Evolutionary conservation across 495 filamentous ascomycete species (phyloP), one percentile per base, ranked within the genome.

Genomic region (Trichoderma parareesei): DNA sequence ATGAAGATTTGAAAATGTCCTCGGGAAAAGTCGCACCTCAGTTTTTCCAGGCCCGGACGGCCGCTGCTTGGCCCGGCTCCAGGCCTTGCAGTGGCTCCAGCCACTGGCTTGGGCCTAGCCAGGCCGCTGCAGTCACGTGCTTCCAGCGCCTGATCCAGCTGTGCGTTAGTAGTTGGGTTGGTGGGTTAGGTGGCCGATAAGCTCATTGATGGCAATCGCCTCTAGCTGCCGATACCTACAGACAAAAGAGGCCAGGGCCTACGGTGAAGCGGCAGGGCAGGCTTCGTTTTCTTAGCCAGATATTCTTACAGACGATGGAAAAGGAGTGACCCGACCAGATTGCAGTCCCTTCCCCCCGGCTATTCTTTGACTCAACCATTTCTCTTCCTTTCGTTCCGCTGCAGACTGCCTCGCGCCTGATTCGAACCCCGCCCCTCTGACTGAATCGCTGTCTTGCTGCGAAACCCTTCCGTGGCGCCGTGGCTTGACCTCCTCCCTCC

Each of bases 401-500:
- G 2, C 49, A 35, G 16, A 9, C 49, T 57, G 18, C 20, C 49
- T 33, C 11, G 27, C 27, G 27, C 27, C 27, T 27, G 27, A 27
- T 37, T 57, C 49, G 49, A 14, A 57, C 49, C 49, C 49, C 49
- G 49, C 49, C 49, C 40, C 49, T 57, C 49, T 10, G 27, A 27
- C 27, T 57, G 20, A 33, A 57, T 57, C 27, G 20, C n/a, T 7
- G 49, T 33, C 49, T 37, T 35, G 20, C n/a, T 57, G 49, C 5
- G 16, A 53, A 18, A 53, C 48, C 48, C 16, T 18, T 18, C 48
- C 18, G 49, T 37, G 49, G 49, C 49, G 49, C 49, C 49, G 49
- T 57, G 49, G 49, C 49, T 64, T 60, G 63, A 66, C 67, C 63
- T 67, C 60, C 68, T 74, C 67, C 78, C 77, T 75, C 75, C 77